Conservation (phyloP, 202 grass and related monocot genomes). For the Brachypodium distachyon region DNA sequence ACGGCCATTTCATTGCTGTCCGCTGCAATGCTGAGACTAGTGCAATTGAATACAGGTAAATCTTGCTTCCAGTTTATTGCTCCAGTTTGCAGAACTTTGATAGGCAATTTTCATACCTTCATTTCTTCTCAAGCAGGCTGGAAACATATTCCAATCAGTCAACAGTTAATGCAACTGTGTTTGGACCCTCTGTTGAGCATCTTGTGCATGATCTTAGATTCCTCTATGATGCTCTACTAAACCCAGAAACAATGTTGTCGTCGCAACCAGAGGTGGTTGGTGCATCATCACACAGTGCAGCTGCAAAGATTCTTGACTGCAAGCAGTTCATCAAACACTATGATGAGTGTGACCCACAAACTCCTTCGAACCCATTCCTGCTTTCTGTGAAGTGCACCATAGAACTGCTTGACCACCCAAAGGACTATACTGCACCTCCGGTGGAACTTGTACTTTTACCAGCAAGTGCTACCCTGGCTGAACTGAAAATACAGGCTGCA, state of each 20-base stretch:
- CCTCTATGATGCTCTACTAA: slow-evolving; percentile 64
- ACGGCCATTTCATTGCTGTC: slow-evolving; percentile 51
- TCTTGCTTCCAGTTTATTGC: background rate
- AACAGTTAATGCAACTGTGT: background rate
- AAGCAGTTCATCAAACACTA: slow-evolving; percentile 93
- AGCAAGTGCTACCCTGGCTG: slow-evolving; percentile 52
- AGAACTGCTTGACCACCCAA: slow-evolving; percentile 71
- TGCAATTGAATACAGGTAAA: slow-evolving; percentile 81
- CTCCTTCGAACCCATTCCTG: slow-evolving; percentile 46
- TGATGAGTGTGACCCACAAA: slow-evolving; percentile 28
- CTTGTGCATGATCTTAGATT: slow-evolving; percentile 67
- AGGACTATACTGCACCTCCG: slow-evolving; percentile 74
- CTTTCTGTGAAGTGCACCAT: slow-evolving; percentile 62
- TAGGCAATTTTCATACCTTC: background rate
- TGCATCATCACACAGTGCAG: slow-evolving; percentile 37
- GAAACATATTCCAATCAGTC: slow-evolving; percentile 29
- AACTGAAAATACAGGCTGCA: slow-evolving; percentile 63
- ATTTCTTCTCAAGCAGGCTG: slow-evolving; percentile 43
- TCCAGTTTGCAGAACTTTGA: background rate
- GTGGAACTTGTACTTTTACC: slow-evolving; percentile 68
- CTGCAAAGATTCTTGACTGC: slow-evolving; percentile 77
- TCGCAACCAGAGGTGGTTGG: slow-evolving; percentile 50
- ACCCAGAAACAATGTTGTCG: slow-evolving; percentile 59
- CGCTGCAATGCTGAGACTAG: slow-evolving; percentile 69
- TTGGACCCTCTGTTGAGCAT: slow-evolving; percentile 50